Evolutionary conservation across 2,329 filamentous ascomycete species (phyloP).

Genomic region (Malbranchea cinnamomea): DNA sequence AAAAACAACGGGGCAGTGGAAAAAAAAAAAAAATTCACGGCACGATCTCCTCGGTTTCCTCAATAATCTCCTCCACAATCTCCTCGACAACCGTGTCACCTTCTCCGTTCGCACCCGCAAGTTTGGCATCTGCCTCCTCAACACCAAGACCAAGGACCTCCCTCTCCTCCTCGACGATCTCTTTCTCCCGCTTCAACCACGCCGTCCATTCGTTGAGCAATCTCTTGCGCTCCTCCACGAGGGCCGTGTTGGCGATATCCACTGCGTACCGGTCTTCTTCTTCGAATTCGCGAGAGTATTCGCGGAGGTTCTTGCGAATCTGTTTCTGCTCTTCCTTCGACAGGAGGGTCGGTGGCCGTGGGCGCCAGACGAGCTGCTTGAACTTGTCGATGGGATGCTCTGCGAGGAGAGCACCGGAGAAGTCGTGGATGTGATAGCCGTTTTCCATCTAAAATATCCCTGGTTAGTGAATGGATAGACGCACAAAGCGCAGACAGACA

Average conservation of each 20-base stretch:
- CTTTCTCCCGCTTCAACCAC: slow-evolving; percentile 63
- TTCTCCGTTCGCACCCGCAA: slow-evolving; percentile 43
- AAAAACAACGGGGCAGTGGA: no score
- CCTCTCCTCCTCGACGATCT: slow-evolving; percentile 58
- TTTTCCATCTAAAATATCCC: slow-evolving; percentile 73
- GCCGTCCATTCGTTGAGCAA: slow-evolving; percentile 77
- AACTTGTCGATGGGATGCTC: slow-evolving; percentile 93
- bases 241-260: slow-evolving; percentile 82
- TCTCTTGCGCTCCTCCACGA: slow-evolving; percentile 72
- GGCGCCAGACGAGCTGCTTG: slow-evolving; percentile 94
- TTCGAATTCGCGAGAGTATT: slow-evolving; percentile 90
- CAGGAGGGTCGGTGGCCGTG: slow-evolving; percentile 78
- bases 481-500: not conserved
- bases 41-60: slow-evolving; percentile 70
- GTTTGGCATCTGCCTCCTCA: slow-evolving; percentile 46
- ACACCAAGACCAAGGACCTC: slow-evolving; percentile 50
- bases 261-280: slow-evolving; percentile 89
- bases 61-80: slow-evolving; percentile 69
- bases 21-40: slow-evolving; percentile 18
- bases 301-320: slow-evolving; percentile 94
- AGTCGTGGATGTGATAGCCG: slow-evolving; percentile 95
- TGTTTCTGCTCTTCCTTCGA: slow-evolving; percentile 95
- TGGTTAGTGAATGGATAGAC: slow-evolving; percentile 9
- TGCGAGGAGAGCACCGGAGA: slow-evolving; percentile 74
- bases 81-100: slow-evolving; percentile 72